Conservation (phyloP, 1,139 yeast species). For the Zhuliangozyma parablackwelliae region DNA sequence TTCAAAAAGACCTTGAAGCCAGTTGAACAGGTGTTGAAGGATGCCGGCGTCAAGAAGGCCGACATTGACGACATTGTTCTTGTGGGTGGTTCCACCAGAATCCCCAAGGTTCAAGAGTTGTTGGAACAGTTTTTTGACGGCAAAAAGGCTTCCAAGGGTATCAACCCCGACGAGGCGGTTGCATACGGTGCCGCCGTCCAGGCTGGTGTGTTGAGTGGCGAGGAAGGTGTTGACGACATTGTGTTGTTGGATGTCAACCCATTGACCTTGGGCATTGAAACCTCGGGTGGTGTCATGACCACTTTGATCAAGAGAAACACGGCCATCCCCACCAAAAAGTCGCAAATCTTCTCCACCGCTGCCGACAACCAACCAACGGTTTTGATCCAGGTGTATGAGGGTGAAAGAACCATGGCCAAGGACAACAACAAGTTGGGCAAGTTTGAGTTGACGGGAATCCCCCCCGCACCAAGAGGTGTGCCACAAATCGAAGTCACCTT, state of each 20-base stretch:
- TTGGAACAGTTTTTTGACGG: constrained; percentile 85
- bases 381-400: constrained; percentile 44
- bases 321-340: constrained; percentile 46
- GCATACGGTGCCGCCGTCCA: constrained; percentile 63
- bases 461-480: constrained; percentile 49
- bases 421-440: constrained; percentile 44
- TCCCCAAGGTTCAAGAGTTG: constrained; percentile 92
- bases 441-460: constrained; percentile 45
- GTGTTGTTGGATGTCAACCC: constrained; percentile 48
- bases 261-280: constrained; percentile 47
- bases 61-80: constrained; percentile 89
- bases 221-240: constrained; percentile 47
- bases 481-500: constrained; percentile 48
- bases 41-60: constrained; percentile 76
- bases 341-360: constrained; percentile 45
- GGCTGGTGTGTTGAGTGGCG: constrained; percentile 91
- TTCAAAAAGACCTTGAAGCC: constrained; percentile 91
- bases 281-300: constrained; percentile 49
- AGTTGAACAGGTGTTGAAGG: constrained; percentile 87
- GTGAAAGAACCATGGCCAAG: constrained; percentile 46
- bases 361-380: constrained; percentile 48
- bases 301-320: constrained; percentile 46
- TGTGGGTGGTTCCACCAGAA: constrained; percentile 98
- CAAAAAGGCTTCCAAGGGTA: constrained; percentile 92
- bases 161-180: constrained; percentile 80